These are phyloP conservation scores for Alternaria tenuissima DNA, from an alignment of 2,329 filamentous ascomycete species.

Conservation along the genomic window DNA sequence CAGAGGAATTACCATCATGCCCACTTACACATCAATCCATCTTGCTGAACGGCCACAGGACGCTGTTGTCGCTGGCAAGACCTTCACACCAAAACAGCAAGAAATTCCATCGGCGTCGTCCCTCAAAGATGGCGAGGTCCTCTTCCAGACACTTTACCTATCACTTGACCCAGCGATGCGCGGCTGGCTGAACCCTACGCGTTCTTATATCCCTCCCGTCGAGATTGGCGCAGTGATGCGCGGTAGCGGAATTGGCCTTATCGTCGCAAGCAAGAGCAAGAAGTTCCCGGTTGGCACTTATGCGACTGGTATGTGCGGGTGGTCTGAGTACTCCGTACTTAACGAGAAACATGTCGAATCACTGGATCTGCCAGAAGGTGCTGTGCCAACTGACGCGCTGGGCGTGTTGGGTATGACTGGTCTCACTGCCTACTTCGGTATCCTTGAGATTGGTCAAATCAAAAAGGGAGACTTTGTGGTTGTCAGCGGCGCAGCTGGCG, in stretches of 20 bases:
- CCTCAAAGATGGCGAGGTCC: slow-evolving; percentile 70
- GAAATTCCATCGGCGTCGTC: slow-evolving; percentile 57
- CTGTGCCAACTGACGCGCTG: slow-evolving; percentile 64
- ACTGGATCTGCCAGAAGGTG: slow-evolving; percentile 56
- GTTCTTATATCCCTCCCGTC: slow-evolving; percentile 74
- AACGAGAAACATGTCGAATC: slow-evolving; percentile 59
- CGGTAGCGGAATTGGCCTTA: slow-evolving; percentile 66
- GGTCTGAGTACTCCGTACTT: slow-evolving; percentile 72
- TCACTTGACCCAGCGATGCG: slow-evolving; percentile 80
- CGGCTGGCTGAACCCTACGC: slow-evolving; percentile 68
- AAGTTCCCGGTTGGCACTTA: slow-evolving; percentile 66
- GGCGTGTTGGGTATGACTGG: slow-evolving; percentile 68
- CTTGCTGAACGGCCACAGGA: slow-evolving; percentile 70
- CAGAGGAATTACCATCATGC: slow-evolving; percentile 32
- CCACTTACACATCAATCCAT: slow-evolving; percentile 59
- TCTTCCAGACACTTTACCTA: slow-evolving; percentile 68
- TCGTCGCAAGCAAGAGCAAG: slow-evolving; percentile 67
- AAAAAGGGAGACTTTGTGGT: slow-evolving; percentile 77
- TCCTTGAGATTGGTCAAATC: slow-evolving; percentile 72
- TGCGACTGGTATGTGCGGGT: slow-evolving; percentile 65
- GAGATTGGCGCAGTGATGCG: slow-evolving; percentile 74
- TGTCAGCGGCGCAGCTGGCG: slow-evolving; percentile 79
- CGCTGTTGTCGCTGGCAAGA: slow-evolving; percentile 70
- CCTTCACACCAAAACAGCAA: slow-evolving; percentile 65
- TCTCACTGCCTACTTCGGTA: slow-evolving; percentile 79